Base-by-base conservation (phyloP, 2,329 filamentous ascomycete species). In the Pseudocercospora vitis region DNA sequence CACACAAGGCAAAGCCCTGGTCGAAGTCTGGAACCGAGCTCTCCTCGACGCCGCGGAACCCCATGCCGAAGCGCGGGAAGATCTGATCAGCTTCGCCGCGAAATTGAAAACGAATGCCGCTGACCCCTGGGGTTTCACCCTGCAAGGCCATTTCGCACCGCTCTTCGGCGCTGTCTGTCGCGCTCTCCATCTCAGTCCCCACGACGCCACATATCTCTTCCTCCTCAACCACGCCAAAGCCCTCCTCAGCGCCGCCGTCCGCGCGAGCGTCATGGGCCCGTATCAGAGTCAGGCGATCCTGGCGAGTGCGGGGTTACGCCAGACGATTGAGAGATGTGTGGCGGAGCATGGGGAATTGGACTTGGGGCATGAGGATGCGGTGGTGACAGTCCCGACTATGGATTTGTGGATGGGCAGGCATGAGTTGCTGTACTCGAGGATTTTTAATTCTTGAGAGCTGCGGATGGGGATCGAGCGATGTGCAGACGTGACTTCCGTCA, bases 381-480 rank as follows among this genome's bases (percentile, higher is more conserved):
- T 86, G 4, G 87, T 92, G 74, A 84, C 77, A 51, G 84, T 90
- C 57, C 89, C 89, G 1, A 80, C 85, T 1, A 84, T 92, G 81
- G 89, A 94, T 74, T 69, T 94, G 26, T 94, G 89, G 88, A 79
- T 91, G 65, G 89, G 89, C 3, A 79, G 89, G 67, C 89, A 94
- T 70, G 89, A 94, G 77, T 75, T 89, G 68, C 70, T 94, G 59
- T 94, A 94, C 70, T 91, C 88, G 54, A 82, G 89, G 63, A 92
- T 94, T 50, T 94, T 94, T 68, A 94, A 94, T 72, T 91, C 88
- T 63, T 92, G 66, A 68, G 16, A 29, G 26, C n/a, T n/a, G n/a
- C n/a, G n/a, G n/a, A n/a, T n/a, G n/a, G n/a, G n/a, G n/a, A n/a
- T n/a, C n/a, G n/a, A n/a, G n/a, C n/a, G n/a, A n/a, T n/a, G n/a